These are phyloP conservation scores for Phytopythium montanum DNA, from an alignment of 352 stramenopile species.

Conservation along the genomic window DNA sequence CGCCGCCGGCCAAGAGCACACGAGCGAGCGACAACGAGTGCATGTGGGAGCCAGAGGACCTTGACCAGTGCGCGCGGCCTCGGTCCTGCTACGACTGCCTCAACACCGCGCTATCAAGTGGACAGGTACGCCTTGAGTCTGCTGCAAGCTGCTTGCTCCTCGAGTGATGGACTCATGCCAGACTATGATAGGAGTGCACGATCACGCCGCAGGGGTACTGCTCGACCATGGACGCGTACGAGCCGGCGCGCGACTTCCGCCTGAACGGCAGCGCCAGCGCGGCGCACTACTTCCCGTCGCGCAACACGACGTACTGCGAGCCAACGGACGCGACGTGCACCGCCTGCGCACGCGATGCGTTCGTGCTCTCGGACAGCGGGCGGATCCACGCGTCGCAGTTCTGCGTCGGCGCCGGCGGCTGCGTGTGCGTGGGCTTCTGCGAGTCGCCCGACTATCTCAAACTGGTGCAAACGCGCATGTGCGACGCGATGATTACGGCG, in stretches of 20 bases:
- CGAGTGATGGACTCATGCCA: too few relatives aligned
- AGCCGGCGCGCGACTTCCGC: constrained; percentile 27
- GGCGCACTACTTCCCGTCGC: constrained; percentile 25
- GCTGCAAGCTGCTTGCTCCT: too few relatives aligned
- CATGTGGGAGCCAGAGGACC: constrained; percentile 24
- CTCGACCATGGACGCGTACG: constrained; percentile 25
- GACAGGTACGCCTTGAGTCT: constrained; percentile 1
- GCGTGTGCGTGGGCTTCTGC: constrained; percentile 31
- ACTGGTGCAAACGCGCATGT: constrained; percentile 11
- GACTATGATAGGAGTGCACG: constrained; percentile 11
- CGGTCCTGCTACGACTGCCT: constrained; percentile 36
- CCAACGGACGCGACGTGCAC: constrained; percentile 14
- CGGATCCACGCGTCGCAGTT: constrained; percentile 21
- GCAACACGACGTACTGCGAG: constrained; percentile 43
- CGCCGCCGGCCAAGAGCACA: constrained; percentile 8
- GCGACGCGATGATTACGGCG: not conserved
- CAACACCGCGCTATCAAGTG: constrained; percentile 17
- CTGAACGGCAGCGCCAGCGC: constrained; percentile 19
- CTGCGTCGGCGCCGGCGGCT: constrained; percentile 22
- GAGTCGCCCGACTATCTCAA: constrained; percentile 23
- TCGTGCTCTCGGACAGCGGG: constrained; percentile 14
- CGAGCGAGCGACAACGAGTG: constrained; percentile 28
- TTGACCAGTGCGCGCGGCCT: constrained; percentile 21
- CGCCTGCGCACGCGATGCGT: constrained; percentile 1
- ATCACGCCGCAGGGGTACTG: constrained; percentile 26